Conservation (phyloP, 768 basidiomycete species). For the Hortiboletus campestris region DNA sequence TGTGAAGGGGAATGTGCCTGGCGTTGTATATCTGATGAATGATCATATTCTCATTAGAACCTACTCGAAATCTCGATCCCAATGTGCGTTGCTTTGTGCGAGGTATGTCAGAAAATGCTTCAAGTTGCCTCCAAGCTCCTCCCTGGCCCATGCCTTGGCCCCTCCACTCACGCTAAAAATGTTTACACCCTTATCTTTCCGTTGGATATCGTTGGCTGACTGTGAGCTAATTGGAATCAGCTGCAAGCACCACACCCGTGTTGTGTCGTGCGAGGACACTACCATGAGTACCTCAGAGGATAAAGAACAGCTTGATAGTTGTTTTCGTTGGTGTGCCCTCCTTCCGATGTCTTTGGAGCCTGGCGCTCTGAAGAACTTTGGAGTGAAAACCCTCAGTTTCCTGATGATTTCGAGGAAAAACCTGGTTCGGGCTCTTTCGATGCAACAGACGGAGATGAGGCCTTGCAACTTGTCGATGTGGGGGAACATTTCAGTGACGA, state of each 20-base stretch:
- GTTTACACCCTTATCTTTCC: slow-evolving; percentile 18
- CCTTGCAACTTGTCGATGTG: too few relatives aligned
- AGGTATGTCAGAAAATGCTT: slow-evolving; percentile 16
- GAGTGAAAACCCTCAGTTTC: too few relatives aligned
- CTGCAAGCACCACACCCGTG: background rate
- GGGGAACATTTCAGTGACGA: too few relatives aligned
- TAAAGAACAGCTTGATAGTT: slow-evolving; percentile 3
- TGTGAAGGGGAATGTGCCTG: slow-evolving; percentile 45
- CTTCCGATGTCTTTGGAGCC: slow-evolving; percentile 20
- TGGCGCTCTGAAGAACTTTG: slow-evolving; percentile 32
- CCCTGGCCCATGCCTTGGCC: background rate
- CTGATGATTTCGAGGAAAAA: too few relatives aligned
- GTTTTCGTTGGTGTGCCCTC: background rate
- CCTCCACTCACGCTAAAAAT: slow-evolving; percentile 11
- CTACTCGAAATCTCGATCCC: background rate
- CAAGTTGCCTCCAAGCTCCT: background rate
- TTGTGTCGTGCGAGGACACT: slow-evolving; percentile 6
- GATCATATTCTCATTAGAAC: slow-evolving; percentile 10
- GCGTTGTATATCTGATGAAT: slow-evolving; percentile 22
- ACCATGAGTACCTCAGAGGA: slow-evolving; percentile 4
- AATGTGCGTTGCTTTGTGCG: slow-evolving; percentile 3
- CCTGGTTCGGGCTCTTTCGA: too few relatives aligned
- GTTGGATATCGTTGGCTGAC: slow-evolving; percentile 1
- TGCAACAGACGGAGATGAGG: too few relatives aligned
- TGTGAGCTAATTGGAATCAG: slow-evolving; percentile 8